A percentile compares a stretch with the other conserved stretches of the same genome.
These are phyloP conservation scores for Phaeophleospora eucalypticola DNA, from an alignment of 2,329 filamentous ascomycete species.

Conservation along the genomic window DNA sequence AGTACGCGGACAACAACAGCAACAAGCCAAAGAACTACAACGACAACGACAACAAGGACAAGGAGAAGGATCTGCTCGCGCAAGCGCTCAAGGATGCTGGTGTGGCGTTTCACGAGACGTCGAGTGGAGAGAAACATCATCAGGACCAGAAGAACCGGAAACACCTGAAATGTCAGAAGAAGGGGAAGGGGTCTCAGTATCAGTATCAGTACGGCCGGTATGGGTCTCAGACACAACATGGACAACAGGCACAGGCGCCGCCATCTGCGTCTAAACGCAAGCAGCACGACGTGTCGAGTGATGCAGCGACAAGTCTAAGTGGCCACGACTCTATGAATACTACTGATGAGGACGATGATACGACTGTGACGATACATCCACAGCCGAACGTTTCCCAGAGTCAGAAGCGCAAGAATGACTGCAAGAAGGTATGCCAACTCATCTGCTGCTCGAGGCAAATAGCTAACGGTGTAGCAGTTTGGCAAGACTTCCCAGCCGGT, in stretches of 20 bases:
- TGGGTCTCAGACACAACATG: constrained; percentile 30
- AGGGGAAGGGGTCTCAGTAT: constrained; percentile 27
- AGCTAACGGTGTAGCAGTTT: constrained; percentile 15
- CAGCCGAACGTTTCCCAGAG: neutral
- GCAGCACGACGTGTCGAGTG: constrained; percentile 1
- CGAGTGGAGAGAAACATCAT: constrained; percentile 35
- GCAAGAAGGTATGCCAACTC: constrained; percentile 16
- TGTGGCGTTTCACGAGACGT: constrained; percentile 27
- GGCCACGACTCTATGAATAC: constrained; percentile 21
- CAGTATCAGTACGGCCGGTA: constrained; percentile 28
- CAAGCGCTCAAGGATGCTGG: constrained; percentile 28
- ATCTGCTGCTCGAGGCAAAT: neutral
- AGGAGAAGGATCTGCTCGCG: constrained; percentile 22
- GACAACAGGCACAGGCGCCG: constrained; percentile 19
- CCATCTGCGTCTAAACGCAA: constrained; percentile 24
- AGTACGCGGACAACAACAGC: constrained; percentile 10
- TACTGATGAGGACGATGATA: constrained; percentile 12
- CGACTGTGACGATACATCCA: neutral
- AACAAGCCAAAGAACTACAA: constrained; percentile 18
- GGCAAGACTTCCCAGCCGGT: no score
- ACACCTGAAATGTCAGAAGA: constrained; percentile 26
- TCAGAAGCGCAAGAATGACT: constrained; percentile 23
- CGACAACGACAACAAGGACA: constrained; percentile 19
- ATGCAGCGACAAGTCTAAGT: constrained; percentile 11
- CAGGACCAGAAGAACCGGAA: constrained; percentile 28